Conservation (phyloP, 306 rosid species). For the Purshia tridentata region DNA sequence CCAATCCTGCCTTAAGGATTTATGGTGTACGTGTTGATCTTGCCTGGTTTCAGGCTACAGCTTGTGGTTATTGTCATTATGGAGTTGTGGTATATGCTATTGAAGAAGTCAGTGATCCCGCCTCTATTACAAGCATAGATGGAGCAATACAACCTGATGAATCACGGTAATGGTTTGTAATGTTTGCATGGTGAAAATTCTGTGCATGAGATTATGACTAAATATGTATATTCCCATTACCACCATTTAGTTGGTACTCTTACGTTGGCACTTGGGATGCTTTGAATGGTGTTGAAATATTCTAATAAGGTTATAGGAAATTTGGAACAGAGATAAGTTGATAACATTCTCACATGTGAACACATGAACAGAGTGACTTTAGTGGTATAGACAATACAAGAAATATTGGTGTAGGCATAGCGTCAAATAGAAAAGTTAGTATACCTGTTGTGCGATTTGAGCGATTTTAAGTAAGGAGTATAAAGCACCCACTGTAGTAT, state of each 20-base stretch:
- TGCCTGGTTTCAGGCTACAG: slow-evolving; percentile 87
- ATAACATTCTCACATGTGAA: neutral
- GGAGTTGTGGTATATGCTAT: slow-evolving; percentile 71
- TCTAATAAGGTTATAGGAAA: neutral
- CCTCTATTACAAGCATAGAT: slow-evolving; percentile 39
- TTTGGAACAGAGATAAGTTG: neutral
- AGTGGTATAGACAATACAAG: neutral
- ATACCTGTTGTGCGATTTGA: neutral
- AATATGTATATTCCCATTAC: neutral
- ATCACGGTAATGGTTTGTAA: slow-evolving; percentile 59
- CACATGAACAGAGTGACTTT: neutral
- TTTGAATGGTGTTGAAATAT: neutral
- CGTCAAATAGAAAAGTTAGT: neutral
- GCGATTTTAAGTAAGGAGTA: neutral
- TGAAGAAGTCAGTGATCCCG: slow-evolving; percentile 46
- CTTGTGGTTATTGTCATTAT: slow-evolving; percentile 89
- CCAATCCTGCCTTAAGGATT: slow-evolving; percentile 77
- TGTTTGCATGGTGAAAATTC: neutral
- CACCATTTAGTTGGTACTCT: neutral
- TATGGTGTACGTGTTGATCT: slow-evolving; percentile 77
- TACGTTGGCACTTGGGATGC: slow-evolving; percentile 2
- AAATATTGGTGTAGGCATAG: neutral
- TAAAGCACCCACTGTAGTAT: neutral
- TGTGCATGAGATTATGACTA: neutral
- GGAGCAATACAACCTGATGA: slow-evolving; percentile 46